Conservation (phyloP, 352 stramenopile species). For the Phytophthora capsici region DNA sequence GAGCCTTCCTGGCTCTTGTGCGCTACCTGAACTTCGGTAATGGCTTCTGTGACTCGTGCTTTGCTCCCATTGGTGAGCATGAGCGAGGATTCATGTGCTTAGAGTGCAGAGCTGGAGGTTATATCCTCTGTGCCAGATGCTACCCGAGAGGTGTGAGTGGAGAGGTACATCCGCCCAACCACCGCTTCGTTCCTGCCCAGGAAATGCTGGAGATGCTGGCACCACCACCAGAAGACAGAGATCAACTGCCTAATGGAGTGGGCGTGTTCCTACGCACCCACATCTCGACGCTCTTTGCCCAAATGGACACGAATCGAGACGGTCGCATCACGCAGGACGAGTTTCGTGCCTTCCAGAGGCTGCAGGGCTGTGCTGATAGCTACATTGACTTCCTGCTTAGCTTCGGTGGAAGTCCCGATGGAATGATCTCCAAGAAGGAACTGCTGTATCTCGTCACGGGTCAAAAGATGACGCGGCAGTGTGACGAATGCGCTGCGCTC, state of each 20-base stretch:
- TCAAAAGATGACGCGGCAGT: conserved; percentile 45
- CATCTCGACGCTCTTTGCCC: conserved; percentile 33
- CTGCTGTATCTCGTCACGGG: conserved; percentile 41
- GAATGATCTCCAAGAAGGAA: conserved; percentile 38
- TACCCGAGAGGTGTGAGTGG: conserved; percentile 35
- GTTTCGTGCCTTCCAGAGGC: conserved; percentile 37
- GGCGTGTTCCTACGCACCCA: conserved; percentile 42
- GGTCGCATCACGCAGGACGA: conserved; percentile 33
- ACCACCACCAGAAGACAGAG: conserved; percentile 29
- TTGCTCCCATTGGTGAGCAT: conserved; percentile 41
- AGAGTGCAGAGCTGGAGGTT: conserved; percentile 39
- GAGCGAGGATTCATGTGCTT: conserved; percentile 50
- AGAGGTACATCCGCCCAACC: conserved; percentile 28
- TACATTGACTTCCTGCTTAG: conserved; percentile 43
- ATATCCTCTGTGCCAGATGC: conserved; percentile 45
- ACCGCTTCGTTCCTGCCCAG: conserved; percentile 39
- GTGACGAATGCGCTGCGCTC: conserved; percentile 39
- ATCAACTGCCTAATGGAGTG: conserved; percentile 41
- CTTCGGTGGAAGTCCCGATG: conserved; percentile 23
- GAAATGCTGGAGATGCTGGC: conserved; percentile 44
- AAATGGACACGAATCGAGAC: conserved; percentile 35
- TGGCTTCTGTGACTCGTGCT: conserved; percentile 52
- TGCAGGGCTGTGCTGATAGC: conserved; percentile 40
- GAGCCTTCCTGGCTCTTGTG: conserved; percentile 45
- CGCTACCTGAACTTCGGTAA: conserved; percentile 54